Conservation (phyloP, 176 grass and related monocot genomes). For the barley (Hordeum vulgare) region DNA sequence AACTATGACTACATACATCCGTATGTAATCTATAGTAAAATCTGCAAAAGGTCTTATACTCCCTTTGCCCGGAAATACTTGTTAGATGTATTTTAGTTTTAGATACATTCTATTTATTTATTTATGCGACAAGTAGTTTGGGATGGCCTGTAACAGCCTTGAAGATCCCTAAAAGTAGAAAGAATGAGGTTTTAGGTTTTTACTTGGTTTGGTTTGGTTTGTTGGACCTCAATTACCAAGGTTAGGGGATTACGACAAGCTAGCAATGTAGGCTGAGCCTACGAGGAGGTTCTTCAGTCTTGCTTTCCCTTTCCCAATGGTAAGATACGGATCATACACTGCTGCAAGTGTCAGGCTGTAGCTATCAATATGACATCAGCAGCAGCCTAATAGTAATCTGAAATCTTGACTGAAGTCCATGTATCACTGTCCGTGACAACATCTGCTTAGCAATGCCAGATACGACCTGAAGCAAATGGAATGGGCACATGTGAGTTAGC, state of each 20-base stretch:
- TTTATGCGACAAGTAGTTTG: no score
- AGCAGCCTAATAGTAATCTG: not conserved
- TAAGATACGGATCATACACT: not conserved
- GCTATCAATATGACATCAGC: not conserved
- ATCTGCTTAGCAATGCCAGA: not conserved
- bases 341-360: not conserved
- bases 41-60: no score
- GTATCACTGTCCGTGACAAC: not conserved
- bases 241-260: not conserved
- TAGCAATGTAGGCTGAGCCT: not conserved
- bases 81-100: no score
- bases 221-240: not conserved
- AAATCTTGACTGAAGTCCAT: not conserved
- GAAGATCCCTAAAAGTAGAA: not conserved
- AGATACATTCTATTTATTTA: no score
- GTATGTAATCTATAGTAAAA: no score
- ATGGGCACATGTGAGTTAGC: not conserved
- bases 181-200: not conserved
- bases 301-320: not conserved
- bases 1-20: no score
- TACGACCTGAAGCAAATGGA: not conserved
- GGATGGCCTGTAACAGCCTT: no score
- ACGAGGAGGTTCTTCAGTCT: not conserved
- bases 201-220: not conserved
- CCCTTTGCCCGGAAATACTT: no score